Conservation (phyloP, 2,329 filamentous ascomycete genomes). For the Colletotrichum sp. region DNA sequence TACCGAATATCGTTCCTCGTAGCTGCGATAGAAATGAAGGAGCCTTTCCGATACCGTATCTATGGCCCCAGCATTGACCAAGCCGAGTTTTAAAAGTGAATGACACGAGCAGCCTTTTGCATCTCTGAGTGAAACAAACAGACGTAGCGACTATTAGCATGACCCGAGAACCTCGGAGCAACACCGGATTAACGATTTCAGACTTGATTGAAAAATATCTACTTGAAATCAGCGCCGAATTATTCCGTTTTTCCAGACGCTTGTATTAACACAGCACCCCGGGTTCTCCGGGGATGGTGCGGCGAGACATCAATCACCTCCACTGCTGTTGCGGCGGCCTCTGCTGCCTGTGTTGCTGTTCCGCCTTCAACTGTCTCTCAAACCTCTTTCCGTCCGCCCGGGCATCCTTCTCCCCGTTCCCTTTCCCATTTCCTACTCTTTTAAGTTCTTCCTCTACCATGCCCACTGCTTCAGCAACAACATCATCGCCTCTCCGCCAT, state of each 20-base stretch:
- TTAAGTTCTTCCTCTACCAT: slow-evolving; percentile 64
- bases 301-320: not conserved
- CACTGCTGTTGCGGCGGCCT: slow-evolving; percentile 3
- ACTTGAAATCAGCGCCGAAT: slow-evolving; percentile 2
- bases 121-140: not conserved
- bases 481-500: slow-evolving; percentile 77
- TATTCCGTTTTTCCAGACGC: not conserved
- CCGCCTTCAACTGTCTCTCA: slow-evolving; percentile 18
- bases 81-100: not conserved
- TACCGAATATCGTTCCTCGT: not conserved
- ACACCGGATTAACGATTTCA: not conserved
- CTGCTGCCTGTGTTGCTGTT: slow-evolving; percentile 14
- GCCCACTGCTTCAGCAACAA: slow-evolving; percentile 67
- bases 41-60: too few species aligned
- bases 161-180: not conserved
- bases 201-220: not conserved
- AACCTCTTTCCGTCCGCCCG: slow-evolving; percentile 22
- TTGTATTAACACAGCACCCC: not conserved
- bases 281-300: not conserved
- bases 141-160: not conserved
- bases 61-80: not conserved
- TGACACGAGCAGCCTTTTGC: not conserved
- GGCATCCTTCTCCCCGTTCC: slow-evolving; percentile 22
- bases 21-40: too few species aligned
- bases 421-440: slow-evolving; percentile 40